Base-by-base conservation (phyloP, 352 stramenopile species). In the Globisporangium radiosum region DNA sequence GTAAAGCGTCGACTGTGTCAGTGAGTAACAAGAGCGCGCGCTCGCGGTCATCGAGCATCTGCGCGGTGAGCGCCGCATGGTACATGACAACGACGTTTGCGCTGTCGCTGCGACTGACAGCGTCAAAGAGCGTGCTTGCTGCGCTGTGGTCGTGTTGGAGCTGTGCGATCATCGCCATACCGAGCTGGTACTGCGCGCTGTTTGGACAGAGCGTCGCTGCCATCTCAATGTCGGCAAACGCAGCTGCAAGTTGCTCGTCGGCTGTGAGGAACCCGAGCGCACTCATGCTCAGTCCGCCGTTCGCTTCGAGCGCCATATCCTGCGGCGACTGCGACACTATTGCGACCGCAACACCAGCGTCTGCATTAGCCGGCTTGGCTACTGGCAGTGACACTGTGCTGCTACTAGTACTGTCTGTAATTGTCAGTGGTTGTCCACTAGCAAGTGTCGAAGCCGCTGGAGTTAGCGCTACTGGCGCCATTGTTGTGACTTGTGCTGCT, bases 171-270 rank as follows among this genome's bases (percentile, higher is more conserved):
- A 91, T 91, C 9, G 76, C 83, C 73, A 91, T 81, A 11, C 79
- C 78, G 40, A 87, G 72, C 47, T 89, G 69, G 25, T 87, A 90
- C 37, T 76, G 68, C 38, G 66, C 60, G 0, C 61, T 60, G 10
- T 37, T 76, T 3, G 79, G 72, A 5, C 66, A 69, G 10, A 89
- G 58, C 8, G 66, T 79, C 62, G 75, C 88, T n/a, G 83, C 83
- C 76, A 89, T 88, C 56, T 91, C 81, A 25, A 91, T 84, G 55
- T 93, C 83, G 5, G 70, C 76, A 47, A 88, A 88, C 25, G 81
- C 73, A 10, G 83, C 81, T 36, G 89, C 76, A 2, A 91, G 72
- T 49, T 92, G 80, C 37, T 93, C 68, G 25, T 77, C 65, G 5
- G 61, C 62, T 1, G 48, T 67, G 4, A 70, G 42, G 33, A 59